A percentile compares a stretch with the other conserved stretches of the same genome.
phyloP scores from a whole-genome alignment of 176 grass and related monocot genomes.

The Carex cristatella region DNA sequence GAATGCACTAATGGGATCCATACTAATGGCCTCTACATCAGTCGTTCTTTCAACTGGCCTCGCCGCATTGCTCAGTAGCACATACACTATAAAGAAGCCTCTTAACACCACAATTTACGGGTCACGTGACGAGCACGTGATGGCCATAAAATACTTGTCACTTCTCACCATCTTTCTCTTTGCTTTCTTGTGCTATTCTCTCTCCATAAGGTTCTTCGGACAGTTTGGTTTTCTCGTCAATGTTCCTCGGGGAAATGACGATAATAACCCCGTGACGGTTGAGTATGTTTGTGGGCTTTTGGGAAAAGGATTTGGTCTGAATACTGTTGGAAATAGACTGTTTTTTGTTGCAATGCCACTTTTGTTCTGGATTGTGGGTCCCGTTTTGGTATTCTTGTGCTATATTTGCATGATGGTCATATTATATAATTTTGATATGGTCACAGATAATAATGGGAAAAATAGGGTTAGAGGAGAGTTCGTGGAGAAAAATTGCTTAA shows the following conservation, averaged over 20 bases:
- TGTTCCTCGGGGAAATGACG: not conserved
- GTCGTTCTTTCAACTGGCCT: slow-evolving; percentile 64
- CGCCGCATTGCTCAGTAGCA: slow-evolving; percentile 76
- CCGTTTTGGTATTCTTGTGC: too few species aligned
- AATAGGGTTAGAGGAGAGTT: too few species aligned
- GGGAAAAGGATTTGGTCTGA: too few species aligned
- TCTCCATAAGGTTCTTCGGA: slow-evolving; percentile 65
- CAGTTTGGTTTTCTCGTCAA: slow-evolving; percentile 73
- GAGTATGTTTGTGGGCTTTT: too few species aligned
- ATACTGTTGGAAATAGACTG: too few species aligned
- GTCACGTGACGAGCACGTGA: slow-evolving; percentile 51
- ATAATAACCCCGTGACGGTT: too few species aligned
- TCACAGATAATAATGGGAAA: too few species aligned
- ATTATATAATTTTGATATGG: too few species aligned
- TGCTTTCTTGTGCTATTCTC: slow-evolving; percentile 65
- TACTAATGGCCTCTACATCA: slow-evolving; percentile 59
- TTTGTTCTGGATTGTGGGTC: too few species aligned
- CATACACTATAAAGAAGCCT: slow-evolving; percentile 75
- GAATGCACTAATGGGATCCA: slow-evolving; percentile 80
- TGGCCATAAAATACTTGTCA: slow-evolving; percentile 48
- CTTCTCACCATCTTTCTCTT: slow-evolving; percentile 66
- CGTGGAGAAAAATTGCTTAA: too few species aligned
- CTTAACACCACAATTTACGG: slow-evolving; percentile 55
- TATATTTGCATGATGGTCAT: too few species aligned
- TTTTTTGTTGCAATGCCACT: too few species aligned